Base-by-base conservation (phyloP, 768 basidiomycete genomes). In the Russula griseocarnosa region DNA sequence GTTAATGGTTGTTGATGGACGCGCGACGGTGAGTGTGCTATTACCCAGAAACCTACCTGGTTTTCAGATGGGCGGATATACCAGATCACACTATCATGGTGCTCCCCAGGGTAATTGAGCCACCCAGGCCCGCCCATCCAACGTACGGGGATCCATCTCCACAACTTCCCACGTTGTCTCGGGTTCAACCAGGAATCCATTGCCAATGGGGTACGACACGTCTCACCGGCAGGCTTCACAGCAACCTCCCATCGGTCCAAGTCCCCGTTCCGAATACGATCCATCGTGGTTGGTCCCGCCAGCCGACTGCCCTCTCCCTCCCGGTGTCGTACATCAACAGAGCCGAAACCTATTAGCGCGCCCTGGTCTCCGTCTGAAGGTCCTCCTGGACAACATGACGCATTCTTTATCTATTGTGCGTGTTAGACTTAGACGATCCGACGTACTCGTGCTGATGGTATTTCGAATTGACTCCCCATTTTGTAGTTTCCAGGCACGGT, bases 1-100 rank as follows among this genome's bases (percentile, higher is more conserved):
- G n/a, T n/a, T n/a, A n/a, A n/a, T n/a, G n/a, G n/a, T n/a, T 86
- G 24, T 81, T 84, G 7, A 69, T 70, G 4, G 81, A 76, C 61
- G 85, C 84, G 20, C 76, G 75, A 59, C 82, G 46, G 22, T 47
- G n/a, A 47, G 22, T n/a, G 22, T 47, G 46, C n/a, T 22, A 20
- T 44, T n/a, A 8, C 18, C 8, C 4, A 47, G 46, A n/a, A 47
- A 47, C 20, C 11, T n/a, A 44, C 44, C 44, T n/a, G 44, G 44
- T n/a, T n/a, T 10, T 44, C 44, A 9, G 44, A n/a, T 9, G 20
- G 44, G 44, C 44, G 20, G 44, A 10, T 9, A 44, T 44, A 16
- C 42, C 42, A 9, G 42, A 42, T 20, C 42, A 20, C 20, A 42
- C 42, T 42, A 42, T 9, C 9, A 42, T 42, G 7, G 9, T 42